Base-by-base conservation (phyloP, 2,329 filamentous ascomycete species). In the Helotiales sp. region DNA sequence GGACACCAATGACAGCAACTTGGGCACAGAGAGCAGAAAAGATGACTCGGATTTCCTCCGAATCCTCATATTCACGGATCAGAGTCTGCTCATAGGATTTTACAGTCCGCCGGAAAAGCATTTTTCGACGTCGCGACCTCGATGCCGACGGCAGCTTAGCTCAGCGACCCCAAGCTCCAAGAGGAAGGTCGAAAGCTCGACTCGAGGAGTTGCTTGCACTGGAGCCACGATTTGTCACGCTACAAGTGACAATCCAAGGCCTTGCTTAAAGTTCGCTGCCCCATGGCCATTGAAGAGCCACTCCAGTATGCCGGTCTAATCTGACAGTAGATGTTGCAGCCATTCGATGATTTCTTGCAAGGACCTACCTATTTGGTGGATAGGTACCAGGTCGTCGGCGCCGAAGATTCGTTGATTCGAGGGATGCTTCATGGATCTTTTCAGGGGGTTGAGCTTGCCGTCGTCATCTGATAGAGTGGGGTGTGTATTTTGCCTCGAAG, bases 381-480 rank as follows among this genome's bases (percentile, higher is more conserved):
- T 24, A 34, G 30, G n/a, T 32, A 55, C 28, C 17, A 20, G 52
- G 28, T 1, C n/a, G 28, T 20, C 30, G 26, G 59, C 24, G n/a
- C 28, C 15, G 49, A 62, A 52, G 28, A 62, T 40, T 50, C 15
- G 47, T 26, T 32, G n/a, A 34, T 52, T 52, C n/a, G 17, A 40
- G 59, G 34, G 20, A 62, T 34, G 28, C 32, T 40, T 34, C 26
- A 17, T 22, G 43, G 20, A 52, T 37, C 10, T 62, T 52, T 62
- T 20, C 20, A n/a, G 30, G 22, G 49, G 30, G 30, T 5, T 62
- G 17, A 20, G 28, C 22, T 34, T 34, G 34, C 17, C 20, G 30
- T 52, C 43, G 28, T 37, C 59, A 61, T 61, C 59, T 15, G 28
- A 32, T 50, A 61, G 43, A 37, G 34, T 49, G 43, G 28, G 59